Evolutionary conservation across 495 filamentous ascomycete species (phyloP).

Genomic region (Penicillium taxi): DNA sequence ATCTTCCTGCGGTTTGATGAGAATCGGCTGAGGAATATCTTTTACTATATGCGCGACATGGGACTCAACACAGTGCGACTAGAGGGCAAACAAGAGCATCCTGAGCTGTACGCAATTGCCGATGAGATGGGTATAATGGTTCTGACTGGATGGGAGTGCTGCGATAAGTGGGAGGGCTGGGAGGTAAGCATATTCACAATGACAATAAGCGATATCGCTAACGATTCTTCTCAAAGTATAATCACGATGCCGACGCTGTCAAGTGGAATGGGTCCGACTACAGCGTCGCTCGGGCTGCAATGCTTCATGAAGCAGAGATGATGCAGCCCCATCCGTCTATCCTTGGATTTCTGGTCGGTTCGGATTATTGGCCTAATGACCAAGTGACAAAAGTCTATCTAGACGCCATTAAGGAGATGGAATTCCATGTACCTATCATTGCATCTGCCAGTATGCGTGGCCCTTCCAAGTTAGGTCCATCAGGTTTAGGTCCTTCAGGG

Average conservation of each 20-base stretch:
- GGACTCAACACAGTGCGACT: constrained; percentile 56
- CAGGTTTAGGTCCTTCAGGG: constrained; percentile 45
- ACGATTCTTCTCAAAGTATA: constrained; percentile 34
- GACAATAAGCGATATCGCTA: neutral
- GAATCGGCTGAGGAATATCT: constrained; percentile 35
- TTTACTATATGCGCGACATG: constrained; percentile 47
- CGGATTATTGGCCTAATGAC: constrained; percentile 57
- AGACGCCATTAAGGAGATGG: constrained; percentile 37
- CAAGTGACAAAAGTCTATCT: constrained; percentile 45
- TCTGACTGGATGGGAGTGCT: constrained; percentile 59
- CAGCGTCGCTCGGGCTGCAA: constrained; percentile 41
- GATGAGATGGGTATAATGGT: constrained; percentile 55
- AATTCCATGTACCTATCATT: constrained; percentile 52
- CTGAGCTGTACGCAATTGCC: constrained; percentile 49
- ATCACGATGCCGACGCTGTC: constrained; percentile 41
- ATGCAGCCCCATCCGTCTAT: constrained; percentile 52
- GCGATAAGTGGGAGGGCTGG: constrained; percentile 63
- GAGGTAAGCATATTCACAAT: constrained; percentile 14
- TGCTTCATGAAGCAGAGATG: constrained; percentile 53
- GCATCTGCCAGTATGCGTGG: constrained; percentile 50
- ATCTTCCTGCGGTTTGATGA: constrained; percentile 53
- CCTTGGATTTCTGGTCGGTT: constrained; percentile 50
- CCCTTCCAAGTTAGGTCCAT: too few relatives aligned
- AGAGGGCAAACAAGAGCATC: constrained; percentile 60
- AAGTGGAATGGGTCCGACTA: constrained; percentile 50